phyloP scores from a whole-genome alignment of 495 filamentous ascomycete species.

The Neurospora sp. region DNA sequence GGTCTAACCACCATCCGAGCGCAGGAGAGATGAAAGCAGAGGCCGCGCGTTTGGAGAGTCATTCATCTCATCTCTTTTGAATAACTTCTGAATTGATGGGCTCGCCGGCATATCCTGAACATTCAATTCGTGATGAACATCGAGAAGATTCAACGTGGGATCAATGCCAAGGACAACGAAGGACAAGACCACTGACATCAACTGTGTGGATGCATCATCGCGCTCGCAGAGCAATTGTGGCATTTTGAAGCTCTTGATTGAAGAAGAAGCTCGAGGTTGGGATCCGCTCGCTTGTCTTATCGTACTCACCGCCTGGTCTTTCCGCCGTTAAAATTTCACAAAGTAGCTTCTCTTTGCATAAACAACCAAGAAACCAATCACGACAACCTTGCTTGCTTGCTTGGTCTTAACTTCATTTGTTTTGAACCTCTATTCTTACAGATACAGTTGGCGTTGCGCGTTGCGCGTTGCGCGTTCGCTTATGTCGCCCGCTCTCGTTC shows the following conservation, averaged over 20 bases:
- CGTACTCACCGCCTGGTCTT: background rate
- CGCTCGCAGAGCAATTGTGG: background rate
- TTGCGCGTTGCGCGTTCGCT: background rate
- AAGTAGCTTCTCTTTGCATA: background rate
- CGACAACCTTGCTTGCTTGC: background rate
- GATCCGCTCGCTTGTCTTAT: background rate
- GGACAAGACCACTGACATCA: background rate
- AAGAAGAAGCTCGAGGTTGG: background rate
- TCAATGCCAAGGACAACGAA: background rate
- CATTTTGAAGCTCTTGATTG: background rate
- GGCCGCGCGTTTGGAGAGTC: background rate
- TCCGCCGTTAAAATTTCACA: background rate
- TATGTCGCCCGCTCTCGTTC: background rate
- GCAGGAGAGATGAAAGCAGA: background rate
- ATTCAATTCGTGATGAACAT: background rate
- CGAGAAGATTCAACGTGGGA: background rate
- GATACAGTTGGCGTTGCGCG: background rate
- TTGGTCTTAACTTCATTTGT: background rate
- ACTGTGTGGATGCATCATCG: background rate
- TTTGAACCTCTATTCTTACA: background rate
- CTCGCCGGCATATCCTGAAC: too few relatives aligned
- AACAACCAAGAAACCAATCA: background rate
- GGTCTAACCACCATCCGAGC: background rate
- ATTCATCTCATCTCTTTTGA: background rate
- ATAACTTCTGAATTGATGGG: too few relatives aligned